Base-by-base conservation (phyloP, 441 rosid species). In the Syzygium malaccense region DNA sequence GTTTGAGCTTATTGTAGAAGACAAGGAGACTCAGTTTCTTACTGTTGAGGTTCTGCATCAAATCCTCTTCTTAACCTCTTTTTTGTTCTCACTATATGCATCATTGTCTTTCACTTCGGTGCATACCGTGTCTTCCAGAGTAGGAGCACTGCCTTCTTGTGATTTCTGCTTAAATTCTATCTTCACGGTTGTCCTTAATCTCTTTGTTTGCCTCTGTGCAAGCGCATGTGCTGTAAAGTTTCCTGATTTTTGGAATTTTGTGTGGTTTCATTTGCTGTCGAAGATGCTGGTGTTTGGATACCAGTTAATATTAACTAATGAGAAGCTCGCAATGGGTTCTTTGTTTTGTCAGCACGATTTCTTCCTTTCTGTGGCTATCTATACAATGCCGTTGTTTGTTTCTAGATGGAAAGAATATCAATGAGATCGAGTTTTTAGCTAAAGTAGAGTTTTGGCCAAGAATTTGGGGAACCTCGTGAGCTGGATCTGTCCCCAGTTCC, bases 21-120 rank as follows among this genome's bases (percentile, higher is more conserved):
- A 98, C 95, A 97, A 96, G 93, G 99, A 98, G 93, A 98, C 99
- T 1, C 99, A 98, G 88, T 93, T 94, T 30, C 93, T 96, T 87
- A 90, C 91, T 79, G 75, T 98, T 86, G 98, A 97, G 99, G 99
- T 97, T 60, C 58, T 37, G 85, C 57, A 85, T 37, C 86, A 85
- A 66, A 87, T 57, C 30, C 86, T 87, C 58, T 28, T 19, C 49
- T 55, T 45, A 45, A 45, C 57, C 37, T 55, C 12, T 58, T 26
- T 32, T 25, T 45, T 71, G 20, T 3, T 3, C 7, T 12, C 51
- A 41, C 14, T 23, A 17, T 37, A 41, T 41, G 51, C 4, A 26
- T 41, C n/a, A 25, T 75, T 11, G n/a, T 75, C 14, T 75, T 75
- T 75, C 8, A 3, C 53, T 41, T 75, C 1, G 15, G 15, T 75